These are phyloP conservation scores for Senna tora DNA, from an alignment of 306 rosid species.

Conservation along the genomic window DNA sequence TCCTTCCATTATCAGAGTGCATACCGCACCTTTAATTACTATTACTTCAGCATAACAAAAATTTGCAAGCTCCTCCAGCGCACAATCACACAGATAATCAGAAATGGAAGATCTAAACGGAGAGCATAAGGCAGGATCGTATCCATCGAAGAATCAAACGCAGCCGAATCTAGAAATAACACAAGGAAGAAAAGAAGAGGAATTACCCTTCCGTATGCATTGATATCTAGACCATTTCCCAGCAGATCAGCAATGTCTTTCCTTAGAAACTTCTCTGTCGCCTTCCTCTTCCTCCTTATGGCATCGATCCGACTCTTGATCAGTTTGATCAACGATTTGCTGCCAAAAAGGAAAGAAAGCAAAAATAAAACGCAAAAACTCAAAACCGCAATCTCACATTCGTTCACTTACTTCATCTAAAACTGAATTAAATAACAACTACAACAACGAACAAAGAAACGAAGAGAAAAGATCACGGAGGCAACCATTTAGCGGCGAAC, in stretches of 20 bases:
- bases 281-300: constrained; percentile 87
- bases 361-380: neutral
- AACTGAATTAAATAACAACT: neutral
- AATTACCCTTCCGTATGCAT: constrained; percentile 88
- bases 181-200: neutral
- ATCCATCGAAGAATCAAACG: constrained; percentile 10
- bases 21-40: neutral
- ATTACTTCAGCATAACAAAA: neutral
- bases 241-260: constrained; percentile 91
- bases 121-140: constrained; percentile 20
- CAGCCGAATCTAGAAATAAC: constrained; percentile 19
- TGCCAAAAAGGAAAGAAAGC: constrained; percentile 33
- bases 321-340: constrained; percentile 78
- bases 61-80: constrained; percentile 21
- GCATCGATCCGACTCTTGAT: constrained; percentile 86
- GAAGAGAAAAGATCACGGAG: neutral
- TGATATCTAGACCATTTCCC: constrained; percentile 67
- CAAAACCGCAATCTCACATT: constrained; percentile 20
- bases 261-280: constrained; percentile 88
- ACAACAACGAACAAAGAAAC: neutral
- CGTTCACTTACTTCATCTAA: constrained; percentile 2
- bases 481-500: constrained; percentile 76
- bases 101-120: constrained; percentile 13
- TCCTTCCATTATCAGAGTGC: neutral
- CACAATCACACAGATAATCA: constrained; percentile 8